phyloP scores from a whole-genome alignment of 768 basidiomycete genomes.

The Aureoboletus auriporus region DNA sequence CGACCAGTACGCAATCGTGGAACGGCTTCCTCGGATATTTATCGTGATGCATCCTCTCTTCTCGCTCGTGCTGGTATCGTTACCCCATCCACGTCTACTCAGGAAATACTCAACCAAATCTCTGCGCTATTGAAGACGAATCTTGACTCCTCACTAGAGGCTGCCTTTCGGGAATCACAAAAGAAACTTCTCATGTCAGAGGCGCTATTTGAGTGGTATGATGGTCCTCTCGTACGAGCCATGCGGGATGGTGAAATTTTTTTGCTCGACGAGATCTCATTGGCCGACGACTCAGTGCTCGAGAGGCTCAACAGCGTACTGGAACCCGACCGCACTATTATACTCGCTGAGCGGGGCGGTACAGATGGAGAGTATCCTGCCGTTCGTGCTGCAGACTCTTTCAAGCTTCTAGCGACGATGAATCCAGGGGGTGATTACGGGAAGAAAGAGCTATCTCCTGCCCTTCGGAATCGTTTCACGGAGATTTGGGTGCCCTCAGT shows the following conservation, averaged over 20 bases:
- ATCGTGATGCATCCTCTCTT: slow-evolving; percentile 38
- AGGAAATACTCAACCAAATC: slow-evolving; percentile 25
- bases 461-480: slow-evolving; percentile 94
- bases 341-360: slow-evolving; percentile 91
- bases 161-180: slow-evolving; percentile 39
- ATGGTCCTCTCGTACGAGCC: slow-evolving; percentile 91
- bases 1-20: slow-evolving; percentile 81
- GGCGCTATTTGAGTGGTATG: slow-evolving; percentile 95
- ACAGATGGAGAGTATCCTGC: slow-evolving; percentile 62
- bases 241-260: slow-evolving; percentile 86
- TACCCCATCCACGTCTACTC: slow-evolving; percentile 18
- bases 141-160: slow-evolving; percentile 29
- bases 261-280: slow-evolving; percentile 92
- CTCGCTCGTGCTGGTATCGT: slow-evolving; percentile 42
- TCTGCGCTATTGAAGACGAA: slow-evolving; percentile 17
- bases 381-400: slow-evolving; percentile 60
- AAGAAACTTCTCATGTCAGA: slow-evolving; percentile 46
- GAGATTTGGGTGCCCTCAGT: slow-evolving; percentile 98
- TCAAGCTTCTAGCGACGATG: slow-evolving; percentile 97
- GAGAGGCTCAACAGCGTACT: slow-evolving; percentile 96
- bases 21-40: slow-evolving; percentile 46
- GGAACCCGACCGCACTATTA: slow-evolving; percentile 84
- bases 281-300: slow-evolving; percentile 97
- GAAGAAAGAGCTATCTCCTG: slow-evolving; percentile 97
- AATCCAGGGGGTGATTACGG: slow-evolving; percentile 99